Evolutionary conservation across 176 grass and related monocot species (phyloP), one percentile per base, ranked within the genome.

Genomic region (Avena insularis): DNA sequence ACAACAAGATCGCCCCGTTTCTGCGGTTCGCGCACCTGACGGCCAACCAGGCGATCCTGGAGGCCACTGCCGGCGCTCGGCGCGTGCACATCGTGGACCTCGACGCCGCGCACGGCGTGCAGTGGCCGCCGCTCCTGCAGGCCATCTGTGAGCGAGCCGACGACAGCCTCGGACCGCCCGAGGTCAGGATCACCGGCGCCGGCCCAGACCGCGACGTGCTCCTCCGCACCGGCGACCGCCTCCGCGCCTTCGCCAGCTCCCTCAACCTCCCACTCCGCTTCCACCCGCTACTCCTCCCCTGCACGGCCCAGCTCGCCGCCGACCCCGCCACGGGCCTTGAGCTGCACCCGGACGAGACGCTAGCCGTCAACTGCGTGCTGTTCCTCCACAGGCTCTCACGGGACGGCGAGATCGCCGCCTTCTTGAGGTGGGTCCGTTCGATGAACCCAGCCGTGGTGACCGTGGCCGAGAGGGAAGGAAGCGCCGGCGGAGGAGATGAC

Each of bases 21-120:
- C 84, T 95, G 16, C 96, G 96, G 40, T 98, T 98, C 82, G 91
- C 90, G 17, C 96, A 98, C 89, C 90, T 98, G 48, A 98, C 96
- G 17, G 93, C 96, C 17, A 98, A 98, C 84, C 96, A 98, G 88
- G 96, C 96, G 61, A 98, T 98, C 78, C 90, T 98, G 12, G 96
- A 98, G 61, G 88, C 91, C 2, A 80, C 86, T 2, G 83, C 71
- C 1, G 63, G 74, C 27, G 38, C 61, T 29, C 88, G 91, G 67
- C 88, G 90, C 31, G 17, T 98, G 68, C 96, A 98, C 90, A 98
- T 98, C 92, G 77, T 98, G 13, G 96, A 98, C 79, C 86, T 98
- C 57, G 96, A 98, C 61, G 89, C 90, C 1, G 88, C 82, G 54
- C 91, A 95, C 68, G 96, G 96, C 79, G 84, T 98, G 80, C 96